Evolutionary conservation across 2,329 filamentous ascomycete species (phyloP).

Genomic region (Hypoxylon sp.): DNA sequence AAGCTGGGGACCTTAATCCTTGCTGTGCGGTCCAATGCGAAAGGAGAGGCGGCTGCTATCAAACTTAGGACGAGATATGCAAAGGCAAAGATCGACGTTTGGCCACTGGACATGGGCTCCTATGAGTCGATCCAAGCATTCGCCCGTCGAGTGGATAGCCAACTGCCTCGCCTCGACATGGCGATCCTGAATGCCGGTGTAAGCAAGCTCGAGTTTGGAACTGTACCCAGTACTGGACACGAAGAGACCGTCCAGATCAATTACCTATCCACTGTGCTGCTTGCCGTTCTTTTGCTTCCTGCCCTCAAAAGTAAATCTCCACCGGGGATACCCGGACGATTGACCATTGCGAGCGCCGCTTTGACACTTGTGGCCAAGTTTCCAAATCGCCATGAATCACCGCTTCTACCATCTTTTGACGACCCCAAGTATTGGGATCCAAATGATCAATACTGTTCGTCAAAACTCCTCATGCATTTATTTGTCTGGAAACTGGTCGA

Average conservation of each 20-base stretch:
- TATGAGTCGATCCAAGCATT: not conserved
- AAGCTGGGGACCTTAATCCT: too few species aligned
- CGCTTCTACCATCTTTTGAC: constrained; percentile 19
- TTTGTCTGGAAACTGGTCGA: constrained; percentile 47
- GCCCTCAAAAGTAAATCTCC: not conserved
- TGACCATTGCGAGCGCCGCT: constrained; percentile 37
- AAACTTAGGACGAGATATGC: not conserved
- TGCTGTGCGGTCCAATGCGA: not conserved
- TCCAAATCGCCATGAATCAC: constrained; percentile 8
- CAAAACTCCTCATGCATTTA: constrained; percentile 34
- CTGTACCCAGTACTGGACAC: not conserved
- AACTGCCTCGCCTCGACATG: not conserved
- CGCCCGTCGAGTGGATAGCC: not conserved
- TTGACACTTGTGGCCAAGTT: constrained; percentile 40
- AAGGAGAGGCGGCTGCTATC: not conserved
- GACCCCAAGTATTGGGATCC: constrained; percentile 20
- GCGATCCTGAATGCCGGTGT: not conserved
- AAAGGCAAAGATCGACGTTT: not conserved
- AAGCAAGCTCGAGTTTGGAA: not conserved
- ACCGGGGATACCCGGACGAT: not conserved
- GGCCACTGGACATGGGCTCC: not conserved
- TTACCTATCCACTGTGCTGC: not conserved
- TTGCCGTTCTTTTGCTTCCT: not conserved
- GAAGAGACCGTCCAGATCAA: not conserved
- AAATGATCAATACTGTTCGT: constrained; percentile 30